Evolutionary conservation across 2,329 filamentous ascomycete species (phyloP).

Genomic region (Fusarium verticillioides): DNA sequence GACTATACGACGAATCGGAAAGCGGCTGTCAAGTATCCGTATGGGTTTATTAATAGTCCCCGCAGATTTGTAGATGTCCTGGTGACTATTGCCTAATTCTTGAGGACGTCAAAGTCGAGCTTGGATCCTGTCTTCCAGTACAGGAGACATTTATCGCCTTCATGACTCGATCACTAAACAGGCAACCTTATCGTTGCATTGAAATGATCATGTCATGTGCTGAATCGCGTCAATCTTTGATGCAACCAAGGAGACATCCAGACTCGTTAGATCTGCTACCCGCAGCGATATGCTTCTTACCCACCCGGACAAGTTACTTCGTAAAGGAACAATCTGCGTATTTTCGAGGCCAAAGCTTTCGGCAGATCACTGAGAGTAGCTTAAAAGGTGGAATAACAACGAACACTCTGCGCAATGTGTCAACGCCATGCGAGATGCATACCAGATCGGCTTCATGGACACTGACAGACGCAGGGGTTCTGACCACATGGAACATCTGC

Average conservation of each 20-base stretch:
- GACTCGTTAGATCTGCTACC: neutral
- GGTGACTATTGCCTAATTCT: neutral
- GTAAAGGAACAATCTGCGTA: neutral
- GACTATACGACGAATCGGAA: neutral
- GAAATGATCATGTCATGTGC: neutral
- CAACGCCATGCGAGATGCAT: neutral
- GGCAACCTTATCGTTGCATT: neutral
- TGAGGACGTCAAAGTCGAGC: neutral
- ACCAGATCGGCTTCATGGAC: neutral
- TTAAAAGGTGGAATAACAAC: neutral
- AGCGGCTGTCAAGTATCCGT: neutral
- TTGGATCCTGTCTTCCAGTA: neutral
- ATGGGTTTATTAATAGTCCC: too few relatives aligned
- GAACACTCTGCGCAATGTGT: neutral
- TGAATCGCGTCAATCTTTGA: neutral
- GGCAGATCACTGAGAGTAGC: neutral
- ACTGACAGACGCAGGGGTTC: slow-evolving; percentile 6
- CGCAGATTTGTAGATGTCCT: rapidly evolving
- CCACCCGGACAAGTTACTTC: neutral
- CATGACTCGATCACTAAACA: neutral
- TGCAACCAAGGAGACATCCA: neutral
- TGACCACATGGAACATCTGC: slow-evolving; percentile 20
- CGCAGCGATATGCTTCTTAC: neutral
- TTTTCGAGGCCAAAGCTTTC: neutral
- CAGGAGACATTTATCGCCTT: neutral